Evolutionary conservation across 257 asterid species (phyloP).

Genomic region (Lantana camara): DNA sequence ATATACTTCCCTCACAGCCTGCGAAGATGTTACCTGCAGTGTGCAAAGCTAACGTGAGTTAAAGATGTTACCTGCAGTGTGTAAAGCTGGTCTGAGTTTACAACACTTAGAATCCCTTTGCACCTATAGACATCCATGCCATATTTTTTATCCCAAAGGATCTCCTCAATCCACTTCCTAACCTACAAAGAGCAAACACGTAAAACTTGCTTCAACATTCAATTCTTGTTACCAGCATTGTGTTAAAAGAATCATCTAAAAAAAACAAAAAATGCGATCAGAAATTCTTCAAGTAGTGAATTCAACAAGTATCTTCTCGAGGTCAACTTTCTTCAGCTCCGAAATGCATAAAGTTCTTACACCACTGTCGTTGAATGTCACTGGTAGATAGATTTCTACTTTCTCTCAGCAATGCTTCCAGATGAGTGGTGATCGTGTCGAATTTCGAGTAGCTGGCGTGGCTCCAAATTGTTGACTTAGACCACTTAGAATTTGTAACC

Average conservation of each 20-base stretch:
- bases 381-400: slow-evolving; percentile 62
- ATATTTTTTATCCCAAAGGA: slow-evolving; percentile 89
- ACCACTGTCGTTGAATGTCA: slow-evolving; percentile 78
- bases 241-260: no score
- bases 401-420: slow-evolving; percentile 76
- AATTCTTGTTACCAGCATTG: neutral
- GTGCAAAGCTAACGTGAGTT: neutral
- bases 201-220: neutral
- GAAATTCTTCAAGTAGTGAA: slow-evolving; percentile 11
- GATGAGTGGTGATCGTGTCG: no score
- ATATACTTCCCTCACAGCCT: slow-evolving; percentile 96
- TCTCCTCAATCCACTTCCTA: slow-evolving; percentile 82
- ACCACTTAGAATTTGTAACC: no score
- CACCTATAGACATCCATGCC: slow-evolving; percentile 96
- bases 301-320: slow-evolving; percentile 72
- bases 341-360: slow-evolving; percentile 83
- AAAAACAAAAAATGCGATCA: slow-evolving; percentile 3
- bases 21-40: slow-evolving; percentile 23
- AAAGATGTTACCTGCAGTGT: slow-evolving; percentile 75
- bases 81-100: slow-evolving; percentile 67
- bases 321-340: slow-evolving; percentile 59
- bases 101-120: slow-evolving; percentile 75
- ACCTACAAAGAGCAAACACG: slow-evolving; percentile 44
- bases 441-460: no score
- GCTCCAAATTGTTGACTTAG: no score